Evolutionary conservation across 2,329 filamentous ascomycete genomes (phyloP).

Genomic region (Cladosporium sp.): DNA sequence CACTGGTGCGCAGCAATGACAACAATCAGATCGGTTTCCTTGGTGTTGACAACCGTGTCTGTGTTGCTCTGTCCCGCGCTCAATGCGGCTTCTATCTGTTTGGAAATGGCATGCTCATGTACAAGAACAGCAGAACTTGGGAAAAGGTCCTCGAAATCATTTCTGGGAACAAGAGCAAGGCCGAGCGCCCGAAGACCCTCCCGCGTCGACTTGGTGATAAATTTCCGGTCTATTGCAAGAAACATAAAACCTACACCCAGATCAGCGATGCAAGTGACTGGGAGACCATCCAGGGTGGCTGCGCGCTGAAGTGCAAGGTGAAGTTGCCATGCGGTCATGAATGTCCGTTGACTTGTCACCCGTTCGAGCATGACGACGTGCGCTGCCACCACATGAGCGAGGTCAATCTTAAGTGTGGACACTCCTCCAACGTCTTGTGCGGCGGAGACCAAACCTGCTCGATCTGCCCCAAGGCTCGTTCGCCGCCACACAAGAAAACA

Average conservation of each 20-base stretch:
- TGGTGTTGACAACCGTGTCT: slow-evolving; percentile 62
- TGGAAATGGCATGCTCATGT: slow-evolving; percentile 64
- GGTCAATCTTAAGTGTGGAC: slow-evolving; percentile 40
- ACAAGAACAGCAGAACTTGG: slow-evolving; percentile 27
- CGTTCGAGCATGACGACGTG: slow-evolving; percentile 42
- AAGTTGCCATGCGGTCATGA: slow-evolving; percentile 52
- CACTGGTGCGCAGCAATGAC: slow-evolving; percentile 71
- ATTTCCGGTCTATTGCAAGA: slow-evolving; percentile 31
- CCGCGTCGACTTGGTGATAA: slow-evolving; percentile 27
- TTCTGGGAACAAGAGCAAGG: slow-evolving; percentile 22
- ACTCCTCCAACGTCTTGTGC: slow-evolving; percentile 40
- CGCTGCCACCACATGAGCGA: slow-evolving; percentile 33
- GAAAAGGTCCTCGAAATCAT: slow-evolving; percentile 33
- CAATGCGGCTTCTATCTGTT: slow-evolving; percentile 81
- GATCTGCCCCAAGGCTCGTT: slow-evolving; percentile 19
- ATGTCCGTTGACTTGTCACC: slow-evolving; percentile 56
- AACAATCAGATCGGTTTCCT: slow-evolving; percentile 70
- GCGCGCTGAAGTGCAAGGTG: slow-evolving; percentile 48
- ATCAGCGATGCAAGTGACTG: slow-evolving; percentile 54
- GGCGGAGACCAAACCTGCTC: slow-evolving; percentile 36
- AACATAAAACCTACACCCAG: slow-evolving; percentile 26
- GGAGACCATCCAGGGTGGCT: slow-evolving; percentile 55
- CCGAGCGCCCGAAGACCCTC: slow-evolving; percentile 22
- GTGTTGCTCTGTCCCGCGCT: slow-evolving; percentile 68
- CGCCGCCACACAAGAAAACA: neutral